Evolutionary conservation across 208 protist genomes (phyloP).

Genomic region (Crithidia fasciculata): DNA sequence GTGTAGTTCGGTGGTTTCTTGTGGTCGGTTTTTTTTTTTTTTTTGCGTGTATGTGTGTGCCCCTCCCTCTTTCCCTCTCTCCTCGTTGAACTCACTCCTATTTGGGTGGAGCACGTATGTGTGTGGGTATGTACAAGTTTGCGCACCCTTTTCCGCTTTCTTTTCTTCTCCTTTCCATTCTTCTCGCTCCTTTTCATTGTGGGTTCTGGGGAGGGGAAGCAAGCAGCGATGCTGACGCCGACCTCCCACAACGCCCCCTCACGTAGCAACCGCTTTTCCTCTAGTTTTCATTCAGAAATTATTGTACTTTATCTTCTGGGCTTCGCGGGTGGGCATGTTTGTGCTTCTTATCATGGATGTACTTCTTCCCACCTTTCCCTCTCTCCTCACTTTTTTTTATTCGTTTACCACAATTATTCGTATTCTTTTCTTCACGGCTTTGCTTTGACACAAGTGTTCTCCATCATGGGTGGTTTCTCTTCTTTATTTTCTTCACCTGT

Average conservation of each 20-base stretch:
- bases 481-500: no score
- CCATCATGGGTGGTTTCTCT: no score
- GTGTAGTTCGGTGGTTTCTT: not conserved
- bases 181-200: constrained; percentile 1
- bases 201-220: no score
- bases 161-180: constrained; percentile 1
- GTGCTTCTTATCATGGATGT: no score
- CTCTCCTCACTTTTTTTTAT: not conserved
- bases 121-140: not conserved
- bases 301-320: no score
- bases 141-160: not conserved
- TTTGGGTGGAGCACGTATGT: not conserved
- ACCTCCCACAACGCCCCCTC: no score
- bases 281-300: no score
- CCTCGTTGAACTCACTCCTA: not conserved
- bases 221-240: no score
- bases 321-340: no score
- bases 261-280: not conserved
- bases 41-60: not conserved
- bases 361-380: no score
- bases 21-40: constrained; percentile 1
- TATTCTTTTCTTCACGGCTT: not conserved
- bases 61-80: not conserved
- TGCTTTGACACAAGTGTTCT: no score
- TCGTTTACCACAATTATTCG: not conserved